A percentile compares a stretch with the other conserved stretches of the same genome.
Conservation (phyloP, 345 rosid species). For the Hibiscus mutabilis region DNA sequence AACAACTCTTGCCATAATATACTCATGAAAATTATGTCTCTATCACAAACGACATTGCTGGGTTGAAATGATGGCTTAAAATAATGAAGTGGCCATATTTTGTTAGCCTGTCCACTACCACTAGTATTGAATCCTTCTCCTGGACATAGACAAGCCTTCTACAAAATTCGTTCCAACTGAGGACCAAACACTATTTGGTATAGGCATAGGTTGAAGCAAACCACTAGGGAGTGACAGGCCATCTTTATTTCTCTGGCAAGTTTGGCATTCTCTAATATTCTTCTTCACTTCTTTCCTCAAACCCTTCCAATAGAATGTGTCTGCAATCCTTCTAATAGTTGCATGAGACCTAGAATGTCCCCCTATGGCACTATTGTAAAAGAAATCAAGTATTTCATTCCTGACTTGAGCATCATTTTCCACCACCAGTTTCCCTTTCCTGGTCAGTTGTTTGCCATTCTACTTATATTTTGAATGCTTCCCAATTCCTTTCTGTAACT, state of each 20-base stretch:
- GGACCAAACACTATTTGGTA: not conserved
- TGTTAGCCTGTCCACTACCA: not conserved
- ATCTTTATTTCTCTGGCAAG: not conserved
- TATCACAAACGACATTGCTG: too few species aligned
- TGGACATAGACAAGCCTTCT: not conserved
- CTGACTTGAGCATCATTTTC: not conserved
- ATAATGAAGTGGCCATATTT: too few species aligned
- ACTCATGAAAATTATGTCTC: too few species aligned
- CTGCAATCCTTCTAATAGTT: not conserved
- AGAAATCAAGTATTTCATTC: too few species aligned
- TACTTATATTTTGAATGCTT: too few species aligned
- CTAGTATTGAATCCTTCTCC: fast-evolving
- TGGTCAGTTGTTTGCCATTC: not conserved
- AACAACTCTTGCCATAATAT: too few species aligned
- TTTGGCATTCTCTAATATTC: fast-evolving
- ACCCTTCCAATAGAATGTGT: too few species aligned
- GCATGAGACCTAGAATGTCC: not conserved
- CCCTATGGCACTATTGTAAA: too few species aligned
- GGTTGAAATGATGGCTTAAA: too few species aligned
- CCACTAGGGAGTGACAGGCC: not conserved
- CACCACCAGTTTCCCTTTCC: not conserved
- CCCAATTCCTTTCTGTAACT: too few species aligned
- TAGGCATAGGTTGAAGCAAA: not conserved
- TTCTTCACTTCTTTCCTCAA: not conserved
- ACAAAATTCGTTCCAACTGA: not conserved